Base-by-base conservation (phyloP, 2,329 filamentous ascomycete genomes). In the Phyllosticta paracitricarpa region DNA sequence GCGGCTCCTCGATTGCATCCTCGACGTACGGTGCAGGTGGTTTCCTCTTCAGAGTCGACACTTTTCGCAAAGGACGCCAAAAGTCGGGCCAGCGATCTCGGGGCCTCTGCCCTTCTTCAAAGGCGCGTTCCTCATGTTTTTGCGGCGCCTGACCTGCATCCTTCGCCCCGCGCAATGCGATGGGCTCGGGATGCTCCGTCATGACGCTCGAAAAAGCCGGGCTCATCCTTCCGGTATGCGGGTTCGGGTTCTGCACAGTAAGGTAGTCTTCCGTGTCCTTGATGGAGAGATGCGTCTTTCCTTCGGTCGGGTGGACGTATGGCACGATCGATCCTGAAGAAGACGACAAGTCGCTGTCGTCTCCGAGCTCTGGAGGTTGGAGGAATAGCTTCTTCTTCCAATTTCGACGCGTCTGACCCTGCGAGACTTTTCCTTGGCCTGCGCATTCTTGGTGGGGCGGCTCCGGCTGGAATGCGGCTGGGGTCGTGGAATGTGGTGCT, bases 191-290 rank as follows among this genome's bases (percentile, higher is more conserved):
- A 24, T 48, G 28, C 48, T 58, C 56, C 6, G 51, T 53, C 14
- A 61, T 54, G 17, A 61, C 22, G 24, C 56, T 61, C 40, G 56
- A 22, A 35, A 55, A 35, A 24, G 51, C 48, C 2, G 61, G 61
- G 25, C 56, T 62, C 56, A 62, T 59, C 28, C 54, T 28, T 5
- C 61, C 61, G 4, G 61, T 59, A 14, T 59, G 61, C 7, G 61
- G 61, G 52, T 62, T 62, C 8, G 61, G 56, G 24, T 58, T 53
- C 19, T 59, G 56, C 7, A 62, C 61, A 17, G 56, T 59, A 48
- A 62, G 22, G 40, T 24, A 62, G 56, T 62, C 61, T 33, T 54
- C 61, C 19, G 61, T 59, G 35, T 62, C 52, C 25, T 57, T 25
- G 19, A 62, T 40, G 19, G 51, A 30, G 10, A 56, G 40, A 17